phyloP scores from a whole-genome alignment of 148 eudicot genomes.

The Amaranthus palmeri region DNA sequence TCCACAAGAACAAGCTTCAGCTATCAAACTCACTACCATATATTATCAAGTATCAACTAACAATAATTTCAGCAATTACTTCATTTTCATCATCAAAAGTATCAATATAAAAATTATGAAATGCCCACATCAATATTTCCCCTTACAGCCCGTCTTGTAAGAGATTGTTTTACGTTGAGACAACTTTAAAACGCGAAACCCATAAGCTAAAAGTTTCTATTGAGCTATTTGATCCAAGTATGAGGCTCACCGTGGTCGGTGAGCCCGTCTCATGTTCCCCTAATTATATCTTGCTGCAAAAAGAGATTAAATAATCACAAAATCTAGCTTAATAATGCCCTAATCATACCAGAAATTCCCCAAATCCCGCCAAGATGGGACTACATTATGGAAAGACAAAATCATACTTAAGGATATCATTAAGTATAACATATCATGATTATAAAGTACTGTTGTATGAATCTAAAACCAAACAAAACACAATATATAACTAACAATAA shows the following conservation, averaged over 20 bases:
- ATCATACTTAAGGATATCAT: too few species aligned
- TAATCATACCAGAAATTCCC: conserved; percentile 44
- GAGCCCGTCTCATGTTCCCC: background rate
- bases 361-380: too few species aligned
- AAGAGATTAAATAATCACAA: background rate
- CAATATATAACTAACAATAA: background rate
- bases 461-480: background rate
- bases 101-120: background rate
- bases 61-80: background rate
- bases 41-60: background rate
- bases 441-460: background rate
- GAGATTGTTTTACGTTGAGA: too few species aligned
- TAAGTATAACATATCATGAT: too few species aligned
- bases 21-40: background rate
- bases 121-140: background rate
- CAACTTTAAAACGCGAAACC: too few species aligned
- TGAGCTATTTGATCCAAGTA: too few species aligned
- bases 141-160: too few species aligned
- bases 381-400: too few species aligned
- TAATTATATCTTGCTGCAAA: background rate
- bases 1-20: background rate
- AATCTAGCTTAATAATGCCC: background rate
- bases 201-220: too few species aligned
- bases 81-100: background rate
- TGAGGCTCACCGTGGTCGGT: background rate